A percentile compares a stretch with the other conserved stretches of the same genome.
Evolutionary conservation across 2,329 filamentous ascomycete species (phyloP).

Genomic region (Seiridium unicorne): DNA sequence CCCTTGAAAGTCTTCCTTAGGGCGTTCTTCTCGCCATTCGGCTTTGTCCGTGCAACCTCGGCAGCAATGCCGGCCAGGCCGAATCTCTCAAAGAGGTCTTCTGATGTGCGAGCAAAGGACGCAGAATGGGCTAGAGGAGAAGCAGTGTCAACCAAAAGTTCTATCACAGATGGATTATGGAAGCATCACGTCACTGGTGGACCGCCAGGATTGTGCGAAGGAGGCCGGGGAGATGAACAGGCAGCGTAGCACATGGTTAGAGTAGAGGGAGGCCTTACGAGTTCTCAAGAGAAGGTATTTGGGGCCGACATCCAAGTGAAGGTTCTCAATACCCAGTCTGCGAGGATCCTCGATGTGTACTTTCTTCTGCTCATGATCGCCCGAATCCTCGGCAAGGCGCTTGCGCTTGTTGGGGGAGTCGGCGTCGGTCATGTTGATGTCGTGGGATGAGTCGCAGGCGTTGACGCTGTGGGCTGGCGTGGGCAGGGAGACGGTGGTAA

Average conservation of each 20-base stretch:
- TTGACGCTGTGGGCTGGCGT: conserved; percentile 64
- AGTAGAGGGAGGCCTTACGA: conserved; percentile 58
- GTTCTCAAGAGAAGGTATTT: conserved; percentile 67
- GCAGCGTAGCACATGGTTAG: conserved; percentile 15
- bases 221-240: background rate
- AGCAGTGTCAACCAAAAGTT: conserved; percentile 42
- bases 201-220: background rate
- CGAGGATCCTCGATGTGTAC: conserved; percentile 56
- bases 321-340: conserved; percentile 61
- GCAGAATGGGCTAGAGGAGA: conserved; percentile 46
- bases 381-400: conserved; percentile 54
- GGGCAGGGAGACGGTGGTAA: conserved; percentile 50
- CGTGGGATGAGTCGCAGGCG: conserved; percentile 41
- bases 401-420: conserved; percentile 62
- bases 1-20: conserved; percentile 68
- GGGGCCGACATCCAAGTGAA: conserved; percentile 64
- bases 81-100: conserved; percentile 61
- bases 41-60: conserved; percentile 61
- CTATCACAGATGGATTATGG: conserved; percentile 21
- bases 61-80: conserved; percentile 54
- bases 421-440: conserved; percentile 42
- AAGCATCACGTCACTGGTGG: conserved; percentile 10
- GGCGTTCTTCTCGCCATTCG: conserved; percentile 66
- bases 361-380: conserved; percentile 60
- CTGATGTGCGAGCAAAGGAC: conserved; percentile 46